phyloP scores from a whole-genome alignment of 2,329 filamentous ascomycete species.

The Penicillium crustosum region DNA sequence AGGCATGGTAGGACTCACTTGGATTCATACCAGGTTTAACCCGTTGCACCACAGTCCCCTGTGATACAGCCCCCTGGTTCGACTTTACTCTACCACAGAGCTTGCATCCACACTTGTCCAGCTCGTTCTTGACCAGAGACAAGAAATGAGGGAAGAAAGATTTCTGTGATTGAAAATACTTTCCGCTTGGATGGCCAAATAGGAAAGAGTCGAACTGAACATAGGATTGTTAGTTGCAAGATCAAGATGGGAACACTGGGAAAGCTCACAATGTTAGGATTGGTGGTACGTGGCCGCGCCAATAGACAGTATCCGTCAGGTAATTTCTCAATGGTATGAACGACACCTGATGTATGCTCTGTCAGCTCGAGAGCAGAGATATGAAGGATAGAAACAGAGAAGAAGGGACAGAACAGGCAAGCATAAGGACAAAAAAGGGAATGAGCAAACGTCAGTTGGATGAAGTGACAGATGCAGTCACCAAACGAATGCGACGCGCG shows the following conservation, averaged over 20 bases:
- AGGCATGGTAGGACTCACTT: not conserved
- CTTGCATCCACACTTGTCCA: constrained; percentile 51
- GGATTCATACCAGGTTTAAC: not conserved
- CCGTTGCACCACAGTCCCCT: constrained; percentile 6
- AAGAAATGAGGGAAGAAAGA: constrained; percentile 59
- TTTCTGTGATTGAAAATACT: constrained; percentile 54
- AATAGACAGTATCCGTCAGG: constrained; percentile 57
- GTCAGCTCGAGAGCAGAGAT: not conserved
- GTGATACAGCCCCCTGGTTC: constrained; percentile 10
- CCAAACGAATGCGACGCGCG: not conserved
- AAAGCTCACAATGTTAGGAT: constrained; percentile 35
- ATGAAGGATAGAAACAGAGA: not conserved
- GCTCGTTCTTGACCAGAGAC: constrained; percentile 51
- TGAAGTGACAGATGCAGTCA: not conserved
- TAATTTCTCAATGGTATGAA: constrained; percentile 54
- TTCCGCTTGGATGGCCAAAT: constrained; percentile 56
- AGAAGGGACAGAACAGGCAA: not conserved
- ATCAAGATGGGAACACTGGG: not conserved
- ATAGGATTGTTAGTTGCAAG: constrained; percentile 1
- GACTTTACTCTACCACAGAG: constrained; percentile 40
- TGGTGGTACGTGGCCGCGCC: constrained; percentile 48
- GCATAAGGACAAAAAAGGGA: not conserved
- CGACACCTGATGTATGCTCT: constrained; percentile 34
- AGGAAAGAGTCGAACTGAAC: constrained; percentile 55
- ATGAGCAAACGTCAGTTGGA: not conserved